Evolutionary conservation across 108 stramenopile genomes (phyloP), one percentile per base, ranked within the genome.

Genomic region (Cylindrotheca closterium): DNA sequence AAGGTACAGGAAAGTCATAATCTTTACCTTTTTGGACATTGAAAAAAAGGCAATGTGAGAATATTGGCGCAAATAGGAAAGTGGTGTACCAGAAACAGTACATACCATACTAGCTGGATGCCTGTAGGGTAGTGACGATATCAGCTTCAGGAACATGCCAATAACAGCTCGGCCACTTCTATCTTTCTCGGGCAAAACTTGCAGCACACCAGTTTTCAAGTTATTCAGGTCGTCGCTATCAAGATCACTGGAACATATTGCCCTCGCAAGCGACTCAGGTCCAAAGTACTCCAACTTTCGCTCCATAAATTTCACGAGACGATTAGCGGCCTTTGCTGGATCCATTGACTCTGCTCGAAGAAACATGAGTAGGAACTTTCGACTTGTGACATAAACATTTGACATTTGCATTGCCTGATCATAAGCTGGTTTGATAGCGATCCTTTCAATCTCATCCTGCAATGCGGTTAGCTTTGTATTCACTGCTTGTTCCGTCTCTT

Each of bases 111-210:
- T n/a, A n/a, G n/a, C n/a, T n/a, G n/a, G n/a, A n/a, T n/a, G n/a
- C n/a, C n/a, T n/a, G 15, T 42, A 42, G 37, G 37, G 37, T 42
- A 7, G 37, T 15, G 37, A 42, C 37, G 37, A 42, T 7, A 42
- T 15, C 7, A 42, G 37, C 37, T 42, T 42, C 37, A 17, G 4
- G n/a, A 51, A 22, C 22, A 31, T 64, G 3, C 18, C 33, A 2
- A 61, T 25, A 2, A 75, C 53, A 1, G 54, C 51, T 50, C 74
- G 58, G 27, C 74, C 74, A 10, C 63, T 55, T 30, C 64, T 54
- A 60, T 75, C 74, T 45, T 68, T 32, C 12, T 28, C 58, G 12
- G 74, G 63, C 2, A 75, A 32, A 2, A 75, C 30, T 34, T 69
- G 74, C 17, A 60, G 12, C 2, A 37, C 32, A 22, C 59, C 68